Evolutionary conservation across 345 rosid genomes (phyloP), one percentile per base, ranked within the genome.

Genomic region (Linum trigynum): DNA sequence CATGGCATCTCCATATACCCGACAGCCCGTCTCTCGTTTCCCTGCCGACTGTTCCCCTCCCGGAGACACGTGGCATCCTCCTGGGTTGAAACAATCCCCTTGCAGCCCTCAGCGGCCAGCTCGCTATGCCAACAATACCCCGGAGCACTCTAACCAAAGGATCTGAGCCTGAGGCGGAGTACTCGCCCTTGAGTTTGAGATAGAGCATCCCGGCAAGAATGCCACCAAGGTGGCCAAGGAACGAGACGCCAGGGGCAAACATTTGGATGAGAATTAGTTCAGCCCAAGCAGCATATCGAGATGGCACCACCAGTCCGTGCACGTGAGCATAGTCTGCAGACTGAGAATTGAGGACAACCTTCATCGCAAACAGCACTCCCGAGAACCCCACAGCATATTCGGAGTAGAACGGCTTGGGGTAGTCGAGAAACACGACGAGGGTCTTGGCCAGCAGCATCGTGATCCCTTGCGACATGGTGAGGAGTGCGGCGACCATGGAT

Each of bases 191-290:
- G 68, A 94, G 64, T 70, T 80, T 81, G 70, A 94, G 3, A 73
- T 90, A 94, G 2, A 90, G 82, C 77, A 86, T 74, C 59, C 99
- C 97, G 4, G 96, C 96, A 67, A 94, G 91, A 56, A 94, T 87
- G 36, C 99, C 99, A 63, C 97, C 91, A 10, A 94, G 92, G 75
- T 94, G 99, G 38, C 97, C 99, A 5, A 90, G 84, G 78, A 94
- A 94, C 0, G 99, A 94, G 74, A 81, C 92, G 0, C 84, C 85
- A 0, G 97, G 97, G 5, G 87, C 90, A 79, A 94, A 78, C 87
- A 94, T 80, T 71, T 94, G 99, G 65, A 94, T 81, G 15, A 94
- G 88, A 68, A 88, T 68, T 79, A 94, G 72, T 73, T 94, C 99
- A 0, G 95, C 96, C 99, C 97, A 90, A 5, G 95, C 99, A 57